Evolutionary conservation across 225 moss, liverwort and hornwort genomes (phyloP), one percentile per base, ranked within the genome.

Genomic region (Lunularia cruciata): DNA sequence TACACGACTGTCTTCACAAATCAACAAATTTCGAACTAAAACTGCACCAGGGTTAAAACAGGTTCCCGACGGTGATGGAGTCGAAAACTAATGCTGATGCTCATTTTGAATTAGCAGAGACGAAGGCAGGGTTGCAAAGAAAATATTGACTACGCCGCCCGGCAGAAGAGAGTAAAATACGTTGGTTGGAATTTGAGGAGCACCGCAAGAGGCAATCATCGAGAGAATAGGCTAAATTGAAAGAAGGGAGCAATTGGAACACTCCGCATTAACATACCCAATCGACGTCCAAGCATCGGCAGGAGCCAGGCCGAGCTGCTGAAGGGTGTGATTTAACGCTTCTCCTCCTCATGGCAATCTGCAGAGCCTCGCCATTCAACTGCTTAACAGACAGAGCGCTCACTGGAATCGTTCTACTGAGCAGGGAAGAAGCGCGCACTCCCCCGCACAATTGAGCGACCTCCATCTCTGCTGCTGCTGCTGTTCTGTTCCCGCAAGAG

Each of bases 261-360:
- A n/a, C 5, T 36, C 61, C 2, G 64, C 66, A 65, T 71, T 71
- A 68, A 40, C 73, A 33, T 28, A 81, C 76, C 73, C 76, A 81
- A 14, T 76, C 69, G 15, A 81, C 65, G 51, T 76, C 69, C 68
- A 72, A 69, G 47, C 69, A 69, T 34, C 59, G 27, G 27, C 65
- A 31, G 13, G 31, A 20, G 37, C 53, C 72, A 18, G 70, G 71
- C 23, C 51, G 49, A 9, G 28, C 26, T 3, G 61, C 25, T 14
- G 60, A 0, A 39, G 61, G 12, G 2, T 18, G 63, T 6, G 14
- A 3, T 30, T 30, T 52, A 49, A 40, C 72, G 26, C 47, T 63
- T 36, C 73, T 65, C 22, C 36, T 67, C 46, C 72, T 74, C 19
- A 57, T 48, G 31, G 70, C 31, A 14, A 79, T 70, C 8, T 70